Conservation (phyloP, 345 rosid genomes). For the Hirschfeldia incana region DNA sequence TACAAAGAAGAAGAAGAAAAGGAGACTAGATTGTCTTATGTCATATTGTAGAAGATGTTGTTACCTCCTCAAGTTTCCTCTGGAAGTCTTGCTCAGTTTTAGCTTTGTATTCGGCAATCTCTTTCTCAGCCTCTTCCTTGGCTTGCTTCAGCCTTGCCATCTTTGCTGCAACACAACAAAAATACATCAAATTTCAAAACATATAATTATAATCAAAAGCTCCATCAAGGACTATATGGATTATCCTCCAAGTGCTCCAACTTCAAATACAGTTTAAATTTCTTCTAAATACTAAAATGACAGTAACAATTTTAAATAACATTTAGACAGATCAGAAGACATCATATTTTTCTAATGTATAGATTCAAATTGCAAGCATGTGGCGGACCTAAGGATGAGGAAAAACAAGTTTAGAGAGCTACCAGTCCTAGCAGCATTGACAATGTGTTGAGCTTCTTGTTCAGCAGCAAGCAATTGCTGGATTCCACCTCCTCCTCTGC, state of each 20-base stretch:
- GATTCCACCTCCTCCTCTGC: slow-evolving; percentile 70
- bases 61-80: slow-evolving; percentile 78
- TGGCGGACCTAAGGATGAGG: neutral
- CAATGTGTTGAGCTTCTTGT: slow-evolving; percentile 89
- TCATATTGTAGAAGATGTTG: neutral
- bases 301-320: too few relatives aligned
- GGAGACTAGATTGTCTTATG: neutral
- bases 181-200: neutral
- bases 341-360: neutral
- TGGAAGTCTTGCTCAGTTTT: slow-evolving; percentile 80
- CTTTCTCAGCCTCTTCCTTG: slow-evolving; percentile 94
- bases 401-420: neutral
- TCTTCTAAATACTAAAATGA: too few relatives aligned
- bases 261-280: too few relatives aligned
- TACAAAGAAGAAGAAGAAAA: neutral
- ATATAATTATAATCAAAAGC: too few relatives aligned
- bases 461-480: slow-evolving; percentile 92
- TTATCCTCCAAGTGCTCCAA: too few relatives aligned
- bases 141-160: slow-evolving; percentile 85
- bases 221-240: too few relatives aligned
- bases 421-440: slow-evolving; percentile 71
- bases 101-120: slow-evolving; percentile 69
- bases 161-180: slow-evolving; percentile 51
- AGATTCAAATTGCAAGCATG: neutral
- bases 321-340: too few relatives aligned